phyloP scores from a whole-genome alignment of 169 alveolate species.

The Plasmodium coatneyi region DNA sequence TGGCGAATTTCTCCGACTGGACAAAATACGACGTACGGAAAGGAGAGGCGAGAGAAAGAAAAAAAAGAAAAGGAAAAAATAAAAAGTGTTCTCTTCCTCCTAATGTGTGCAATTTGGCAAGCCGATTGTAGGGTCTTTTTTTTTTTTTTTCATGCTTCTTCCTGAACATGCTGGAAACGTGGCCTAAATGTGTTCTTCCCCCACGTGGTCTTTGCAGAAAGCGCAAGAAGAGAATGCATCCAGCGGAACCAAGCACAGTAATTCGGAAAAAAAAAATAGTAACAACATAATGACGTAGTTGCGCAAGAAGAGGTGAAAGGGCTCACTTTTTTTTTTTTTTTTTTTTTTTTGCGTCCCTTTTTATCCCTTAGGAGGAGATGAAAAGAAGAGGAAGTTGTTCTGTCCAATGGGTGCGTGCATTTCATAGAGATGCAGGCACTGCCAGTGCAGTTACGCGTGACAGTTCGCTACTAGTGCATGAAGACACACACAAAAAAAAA shows the following conservation, averaged over 20 bases:
- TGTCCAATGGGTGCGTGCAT: not conserved
- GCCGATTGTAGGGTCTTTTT: not conserved
- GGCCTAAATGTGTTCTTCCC: not conserved
- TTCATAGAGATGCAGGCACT: not conserved
- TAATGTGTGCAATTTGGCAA: not conserved
- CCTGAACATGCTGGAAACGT: not conserved
- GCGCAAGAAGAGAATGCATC: not conserved
- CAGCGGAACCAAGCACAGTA: slow-evolving; percentile 1
- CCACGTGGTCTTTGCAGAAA: not conserved
- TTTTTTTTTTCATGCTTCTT: not conserved
- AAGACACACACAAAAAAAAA: not conserved
- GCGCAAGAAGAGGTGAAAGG: not conserved
- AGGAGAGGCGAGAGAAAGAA: not conserved
- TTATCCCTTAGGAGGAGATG: not conserved
- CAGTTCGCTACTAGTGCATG: not conserved
- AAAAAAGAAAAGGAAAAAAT: not conserved
- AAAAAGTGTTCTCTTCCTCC: not conserved
- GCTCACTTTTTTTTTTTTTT: not conserved
- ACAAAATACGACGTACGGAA: slow-evolving; percentile 15
- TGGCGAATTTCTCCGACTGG: slow-evolving; percentile 7
- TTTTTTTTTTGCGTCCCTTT: not conserved
- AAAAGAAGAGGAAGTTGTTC: not conserved
- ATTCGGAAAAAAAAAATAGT: not conserved
- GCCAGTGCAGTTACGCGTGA: not conserved
- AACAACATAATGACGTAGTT: not conserved